Evolutionary conservation across 148 eudicot species (phyloP).

Genomic region (Salicornia ramosissima): DNA sequence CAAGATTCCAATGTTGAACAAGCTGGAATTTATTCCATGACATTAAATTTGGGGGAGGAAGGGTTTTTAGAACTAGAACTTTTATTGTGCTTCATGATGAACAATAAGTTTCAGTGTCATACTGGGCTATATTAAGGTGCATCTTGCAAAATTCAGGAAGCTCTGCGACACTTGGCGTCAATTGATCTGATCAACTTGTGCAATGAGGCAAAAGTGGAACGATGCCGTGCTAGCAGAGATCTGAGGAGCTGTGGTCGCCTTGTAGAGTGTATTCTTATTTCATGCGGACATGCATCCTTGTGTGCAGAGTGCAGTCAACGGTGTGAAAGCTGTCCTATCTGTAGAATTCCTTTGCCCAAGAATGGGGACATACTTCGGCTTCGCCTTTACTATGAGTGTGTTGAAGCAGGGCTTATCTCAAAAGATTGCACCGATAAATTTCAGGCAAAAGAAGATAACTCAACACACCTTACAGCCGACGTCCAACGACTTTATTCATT

Average conservation of each 20-base stretch:
- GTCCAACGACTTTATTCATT: slow-evolving; percentile 77
- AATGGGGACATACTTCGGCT: slow-evolving; percentile 50
- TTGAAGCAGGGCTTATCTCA: slow-evolving; percentile 81
- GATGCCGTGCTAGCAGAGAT: slow-evolving; percentile 91
- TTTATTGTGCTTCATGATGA: background rate
- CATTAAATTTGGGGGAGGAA: background rate
- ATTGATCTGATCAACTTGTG: slow-evolving; percentile 84
- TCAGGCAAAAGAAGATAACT: slow-evolving; percentile 57
- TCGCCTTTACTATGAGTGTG: slow-evolving; percentile 92
- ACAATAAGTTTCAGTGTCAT: background rate
- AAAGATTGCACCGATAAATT: slow-evolving; percentile 53
- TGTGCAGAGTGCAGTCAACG: slow-evolving; percentile 93
- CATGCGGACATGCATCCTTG: slow-evolving; percentile 95
- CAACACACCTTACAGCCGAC: slow-evolving; percentile 53
- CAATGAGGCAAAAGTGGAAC: slow-evolving; percentile 91
- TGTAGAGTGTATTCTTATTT: slow-evolving; percentile 62
- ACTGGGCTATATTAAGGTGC: background rate
- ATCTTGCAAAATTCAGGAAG: slow-evolving; percentile 51
- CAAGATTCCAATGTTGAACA: background rate
- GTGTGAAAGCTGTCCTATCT: slow-evolving; percentile 83
- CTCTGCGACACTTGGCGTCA: slow-evolving; percentile 74
- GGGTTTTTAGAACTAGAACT: background rate
- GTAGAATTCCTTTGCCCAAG: slow-evolving; percentile 61
- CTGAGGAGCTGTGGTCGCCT: slow-evolving; percentile 83
- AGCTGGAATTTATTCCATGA: background rate